Evolutionary conservation across 768 basidiomycete genomes (phyloP), one percentile per base, ranked within the genome.

Genomic region (Calocybe gangraenosa): DNA sequence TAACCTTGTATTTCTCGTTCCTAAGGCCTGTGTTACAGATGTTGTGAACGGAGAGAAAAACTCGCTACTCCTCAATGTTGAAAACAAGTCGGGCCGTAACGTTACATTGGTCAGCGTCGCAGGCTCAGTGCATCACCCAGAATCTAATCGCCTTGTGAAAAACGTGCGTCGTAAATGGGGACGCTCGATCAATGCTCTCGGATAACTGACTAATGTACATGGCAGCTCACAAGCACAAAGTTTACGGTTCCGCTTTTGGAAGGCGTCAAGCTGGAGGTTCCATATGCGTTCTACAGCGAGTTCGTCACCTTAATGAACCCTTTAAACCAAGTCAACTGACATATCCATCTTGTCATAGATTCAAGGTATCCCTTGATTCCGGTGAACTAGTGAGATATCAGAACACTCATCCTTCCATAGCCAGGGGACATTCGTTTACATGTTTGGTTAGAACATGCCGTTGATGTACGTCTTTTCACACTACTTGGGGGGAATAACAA

Each of bases 11-110:
- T 15, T 15, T 41, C 42, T 33, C 39, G 19, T 49, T 40, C 56
- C 52, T 18, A 51, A 42, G 49, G 28, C 46, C 46, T 56, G 53
- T 39, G 32, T 40, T 50, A n/a, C 56, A 92, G 89, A 90, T 48
- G 69, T 92, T 39, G 81, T 91, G 23, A 92, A 92, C 54, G 89
- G 89, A 47, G 86, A 89, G 70, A 79, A 75, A 58, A 92, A 90
- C 59, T 66, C 74, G 23, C 66, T 92, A 25, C 65, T 65, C 19
- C 63, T 92, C 39, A 63, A 71, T 20, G 71, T 92, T 10, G 87
- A 89, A 64, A 92, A 89, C 65, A 85, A 78, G 61, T 84, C 85
- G 9, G 77, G 76, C 53, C 74, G 73, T 55, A 87, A 90, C 51
- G 71, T 86, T 39, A 87, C 86, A 2, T 66, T 92, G 14, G 60